Percentiles rank a stretch among this genome's conserved stretches.
phyloP scores from a whole-genome alignment of 192 early-diverging fungal species.

The Rhizophlyctis rosea region DNA sequence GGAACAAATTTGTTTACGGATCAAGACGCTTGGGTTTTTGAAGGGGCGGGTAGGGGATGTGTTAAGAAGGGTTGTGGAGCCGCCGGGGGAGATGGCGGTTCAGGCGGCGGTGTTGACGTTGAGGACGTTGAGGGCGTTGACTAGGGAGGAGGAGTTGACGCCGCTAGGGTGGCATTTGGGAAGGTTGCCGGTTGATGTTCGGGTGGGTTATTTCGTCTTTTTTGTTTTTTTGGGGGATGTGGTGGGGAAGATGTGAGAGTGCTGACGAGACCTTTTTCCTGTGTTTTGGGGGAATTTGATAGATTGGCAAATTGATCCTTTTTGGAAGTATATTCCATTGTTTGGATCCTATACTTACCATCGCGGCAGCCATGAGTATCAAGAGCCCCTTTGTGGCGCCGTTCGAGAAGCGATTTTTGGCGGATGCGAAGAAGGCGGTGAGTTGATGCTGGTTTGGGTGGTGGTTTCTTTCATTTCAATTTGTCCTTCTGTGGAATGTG shows the following conservation, averaged over 20 bases:
- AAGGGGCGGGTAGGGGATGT: slow-evolving; percentile 15
- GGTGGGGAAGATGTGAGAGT: too few relatives aligned
- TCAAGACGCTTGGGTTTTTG: slow-evolving; percentile 50
- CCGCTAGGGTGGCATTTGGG: slow-evolving; percentile 59
- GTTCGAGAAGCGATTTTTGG: slow-evolving; percentile 42
- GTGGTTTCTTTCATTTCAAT: not conserved
- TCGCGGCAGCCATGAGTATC: slow-evolving; percentile 41
- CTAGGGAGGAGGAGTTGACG: slow-evolving; percentile 51
- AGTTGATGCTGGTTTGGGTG: too few relatives aligned
- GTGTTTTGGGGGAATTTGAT: too few relatives aligned
- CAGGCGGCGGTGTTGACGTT: slow-evolving; percentile 55
- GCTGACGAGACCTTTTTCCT: too few relatives aligned
- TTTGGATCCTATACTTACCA: slow-evolving; percentile 47
- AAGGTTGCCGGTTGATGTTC: slow-evolving; percentile 61
- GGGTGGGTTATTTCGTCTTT: slow-evolving; percentile 37
- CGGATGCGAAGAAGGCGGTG: slow-evolving; percentile 36
- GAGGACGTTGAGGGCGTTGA: slow-evolving; percentile 25
- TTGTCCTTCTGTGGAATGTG: not conserved
- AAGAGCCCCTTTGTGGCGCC: slow-evolving; percentile 50
- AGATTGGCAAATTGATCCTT: slow-evolving; percentile 65
- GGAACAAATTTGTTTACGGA: slow-evolving; percentile 76
- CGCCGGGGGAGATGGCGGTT: slow-evolving; percentile 58
- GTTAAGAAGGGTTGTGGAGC: slow-evolving; percentile 48
- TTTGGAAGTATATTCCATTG: slow-evolving; percentile 49
- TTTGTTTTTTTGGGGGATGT: too few relatives aligned